phyloP scores from a whole-genome alignment of 2,329 filamentous ascomycete genomes.

The Cladosporium sp. region DNA sequence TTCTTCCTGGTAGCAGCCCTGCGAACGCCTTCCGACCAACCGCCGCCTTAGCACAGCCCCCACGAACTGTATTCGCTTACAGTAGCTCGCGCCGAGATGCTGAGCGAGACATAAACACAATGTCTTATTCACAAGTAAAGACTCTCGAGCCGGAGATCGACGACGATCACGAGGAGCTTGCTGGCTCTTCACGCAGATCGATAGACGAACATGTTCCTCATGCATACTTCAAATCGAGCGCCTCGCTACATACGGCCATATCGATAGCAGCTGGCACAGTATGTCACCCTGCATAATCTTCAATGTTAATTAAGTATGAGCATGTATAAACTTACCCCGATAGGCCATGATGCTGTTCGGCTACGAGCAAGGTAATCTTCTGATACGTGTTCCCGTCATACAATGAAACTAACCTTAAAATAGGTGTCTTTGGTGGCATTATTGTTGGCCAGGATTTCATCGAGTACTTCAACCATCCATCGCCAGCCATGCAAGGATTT shows the following conservation, averaged over 20 bases:
- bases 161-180: constrained; percentile 93
- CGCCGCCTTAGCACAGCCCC: constrained; percentile 2
- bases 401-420: background rate
- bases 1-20: constrained; percentile 1
- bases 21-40: constrained; percentile 7
- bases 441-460: constrained; percentile 10
- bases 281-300: background rate
- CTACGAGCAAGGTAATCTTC: constrained; percentile 23
- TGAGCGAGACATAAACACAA: constrained; percentile 62
- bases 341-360: constrained; percentile 24
- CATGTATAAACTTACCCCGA: background rate
- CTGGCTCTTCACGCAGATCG: constrained; percentile 77
- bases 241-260: constrained; percentile 22
- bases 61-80: background rate
- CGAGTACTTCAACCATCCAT: constrained; percentile 10
- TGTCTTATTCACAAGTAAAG: constrained; percentile 82
- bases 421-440: constrained; percentile 9
- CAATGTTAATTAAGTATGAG: background rate
- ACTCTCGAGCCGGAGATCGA: constrained; percentile 85
- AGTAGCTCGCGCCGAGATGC: background rate
- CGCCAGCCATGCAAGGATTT: constrained; percentile 13
- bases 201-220: constrained; percentile 8
- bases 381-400: background rate
- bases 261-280: constrained; percentile 23
- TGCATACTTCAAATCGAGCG: constrained; percentile 16